A percentile compares a stretch with the other conserved stretches of the same genome.
phyloP scores from a whole-genome alignment of 208 protist species.

The Acanthamoeba triangularis region DNA sequence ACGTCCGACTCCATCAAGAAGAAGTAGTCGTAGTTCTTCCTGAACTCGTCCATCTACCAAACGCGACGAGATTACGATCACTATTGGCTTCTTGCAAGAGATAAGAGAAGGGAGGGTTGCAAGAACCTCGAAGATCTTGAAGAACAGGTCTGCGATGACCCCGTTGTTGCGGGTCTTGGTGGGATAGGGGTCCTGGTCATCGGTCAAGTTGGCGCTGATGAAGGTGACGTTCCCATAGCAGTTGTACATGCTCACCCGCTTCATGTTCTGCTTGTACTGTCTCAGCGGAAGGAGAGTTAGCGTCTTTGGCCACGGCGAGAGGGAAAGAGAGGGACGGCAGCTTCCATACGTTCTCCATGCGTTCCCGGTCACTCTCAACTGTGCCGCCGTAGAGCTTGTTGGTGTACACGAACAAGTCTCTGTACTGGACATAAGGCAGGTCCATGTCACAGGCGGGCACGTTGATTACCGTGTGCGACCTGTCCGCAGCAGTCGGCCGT shows the following conservation, averaged over 20 bases:
- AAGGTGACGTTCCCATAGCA: constrained; percentile 55
- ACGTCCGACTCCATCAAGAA: constrained; percentile 76
- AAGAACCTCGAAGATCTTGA: constrained; percentile 19
- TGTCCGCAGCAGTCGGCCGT: background rate
- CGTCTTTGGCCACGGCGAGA: background rate
- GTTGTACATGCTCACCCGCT: constrained; percentile 46
- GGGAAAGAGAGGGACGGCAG: too few species aligned
- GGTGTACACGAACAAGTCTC: constrained; percentile 58
- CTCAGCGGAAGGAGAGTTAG: background rate
- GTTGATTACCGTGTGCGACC: background rate
- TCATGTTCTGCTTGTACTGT: constrained; percentile 51
- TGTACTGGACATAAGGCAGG: constrained; percentile 7
- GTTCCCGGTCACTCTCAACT: background rate
- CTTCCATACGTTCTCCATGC: background rate
- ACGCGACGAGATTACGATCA: too few species aligned
- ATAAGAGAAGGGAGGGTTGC: background rate
- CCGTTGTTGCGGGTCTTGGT: constrained; percentile 57
- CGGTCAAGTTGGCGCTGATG: constrained; percentile 60
- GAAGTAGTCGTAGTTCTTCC: constrained; percentile 72
- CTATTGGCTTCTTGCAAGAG: background rate
- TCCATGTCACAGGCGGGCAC: constrained; percentile 50
- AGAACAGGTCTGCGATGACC: constrained; percentile 68
- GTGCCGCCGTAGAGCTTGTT: constrained; percentile 65
- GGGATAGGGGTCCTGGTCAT: constrained; percentile 39
- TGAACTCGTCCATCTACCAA: constrained; percentile 21